phyloP scores from a whole-genome alignment of 176 grass and related monocot genomes.

The Cymbopogon citratus region DNA sequence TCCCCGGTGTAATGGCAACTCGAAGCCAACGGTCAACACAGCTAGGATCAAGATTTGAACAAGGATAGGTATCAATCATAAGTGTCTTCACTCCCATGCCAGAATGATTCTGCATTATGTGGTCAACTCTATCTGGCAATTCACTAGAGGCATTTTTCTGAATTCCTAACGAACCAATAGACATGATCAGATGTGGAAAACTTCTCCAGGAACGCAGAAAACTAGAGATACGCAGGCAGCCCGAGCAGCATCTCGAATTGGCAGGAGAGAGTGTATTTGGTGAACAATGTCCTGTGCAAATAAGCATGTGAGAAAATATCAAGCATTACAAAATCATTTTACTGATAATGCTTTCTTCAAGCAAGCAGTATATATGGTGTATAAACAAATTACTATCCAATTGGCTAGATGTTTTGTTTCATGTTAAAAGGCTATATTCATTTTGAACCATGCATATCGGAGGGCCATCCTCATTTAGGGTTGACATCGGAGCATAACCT shows the following conservation, averaged over 20 bases:
- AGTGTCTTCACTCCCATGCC: neutral
- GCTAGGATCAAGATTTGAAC: neutral
- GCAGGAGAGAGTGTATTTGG: neutral
- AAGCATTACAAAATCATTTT: neutral
- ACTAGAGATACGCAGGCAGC: neutral
- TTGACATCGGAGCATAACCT: too few species aligned
- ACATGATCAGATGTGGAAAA: neutral
- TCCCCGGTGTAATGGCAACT: neutral
- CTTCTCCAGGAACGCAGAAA: neutral
- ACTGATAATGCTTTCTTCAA: neutral
- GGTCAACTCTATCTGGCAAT: neutral
- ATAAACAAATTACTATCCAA: neutral
- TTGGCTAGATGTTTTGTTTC: neutral
- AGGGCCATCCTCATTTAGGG: too few species aligned
- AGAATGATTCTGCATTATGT: constrained; percentile 9
- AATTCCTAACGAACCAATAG: neutral
- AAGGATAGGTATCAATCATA: neutral
- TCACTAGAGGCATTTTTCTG: neutral
- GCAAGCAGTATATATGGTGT: too few species aligned
- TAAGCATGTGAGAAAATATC: neutral
- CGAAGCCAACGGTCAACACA: neutral
- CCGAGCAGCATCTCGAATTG: neutral
- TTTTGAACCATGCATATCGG: too few species aligned
- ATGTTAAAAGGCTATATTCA: too few species aligned
- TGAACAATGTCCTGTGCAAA: neutral